Evolutionary conservation across 2,329 filamentous ascomycete species (phyloP).

Genomic region (Parastagonospora nodorum): DNA sequence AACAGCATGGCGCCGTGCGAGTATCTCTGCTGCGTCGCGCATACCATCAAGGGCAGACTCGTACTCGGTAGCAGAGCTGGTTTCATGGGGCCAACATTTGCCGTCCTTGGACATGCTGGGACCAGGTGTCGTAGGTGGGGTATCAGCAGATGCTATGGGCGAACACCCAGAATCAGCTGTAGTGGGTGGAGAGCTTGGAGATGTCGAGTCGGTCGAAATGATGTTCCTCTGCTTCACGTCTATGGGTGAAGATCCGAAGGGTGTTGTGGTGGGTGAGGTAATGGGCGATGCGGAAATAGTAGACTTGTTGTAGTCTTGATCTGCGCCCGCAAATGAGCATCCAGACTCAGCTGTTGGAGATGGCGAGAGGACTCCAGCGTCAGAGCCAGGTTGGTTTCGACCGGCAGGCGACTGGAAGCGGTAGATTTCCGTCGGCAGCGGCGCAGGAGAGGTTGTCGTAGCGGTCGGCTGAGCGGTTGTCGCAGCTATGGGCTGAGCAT

Average conservation of each 20-base stretch:
- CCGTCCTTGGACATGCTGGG: not conserved
- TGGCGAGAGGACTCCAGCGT: not conserved
- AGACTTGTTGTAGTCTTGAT: not conserved
- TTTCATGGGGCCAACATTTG: not conserved
- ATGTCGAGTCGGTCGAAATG: not conserved
- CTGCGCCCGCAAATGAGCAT: not conserved
- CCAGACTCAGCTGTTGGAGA: not conserved
- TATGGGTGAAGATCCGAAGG: not conserved
- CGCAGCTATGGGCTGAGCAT: not conserved
- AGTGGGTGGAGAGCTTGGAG: not conserved
- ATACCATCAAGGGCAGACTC: not conserved
- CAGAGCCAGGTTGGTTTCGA: not conserved
- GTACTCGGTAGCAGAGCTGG: not conserved
- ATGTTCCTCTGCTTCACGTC: not conserved
- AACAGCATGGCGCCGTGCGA: constrained; percentile 2
- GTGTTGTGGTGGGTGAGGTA: not conserved
- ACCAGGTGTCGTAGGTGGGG: not conserved
- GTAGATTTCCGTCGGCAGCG: not conserved
- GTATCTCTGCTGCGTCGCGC: not conserved
- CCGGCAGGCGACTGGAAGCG: not conserved
- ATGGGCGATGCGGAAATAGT: not conserved
- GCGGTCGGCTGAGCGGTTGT: not conserved
- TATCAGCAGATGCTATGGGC: not conserved
- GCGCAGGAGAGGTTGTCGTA: not conserved
- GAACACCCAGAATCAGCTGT: not conserved